Base-by-base conservation (phyloP, 345 rosid genomes). In the Fremontodendron californicum region DNA sequence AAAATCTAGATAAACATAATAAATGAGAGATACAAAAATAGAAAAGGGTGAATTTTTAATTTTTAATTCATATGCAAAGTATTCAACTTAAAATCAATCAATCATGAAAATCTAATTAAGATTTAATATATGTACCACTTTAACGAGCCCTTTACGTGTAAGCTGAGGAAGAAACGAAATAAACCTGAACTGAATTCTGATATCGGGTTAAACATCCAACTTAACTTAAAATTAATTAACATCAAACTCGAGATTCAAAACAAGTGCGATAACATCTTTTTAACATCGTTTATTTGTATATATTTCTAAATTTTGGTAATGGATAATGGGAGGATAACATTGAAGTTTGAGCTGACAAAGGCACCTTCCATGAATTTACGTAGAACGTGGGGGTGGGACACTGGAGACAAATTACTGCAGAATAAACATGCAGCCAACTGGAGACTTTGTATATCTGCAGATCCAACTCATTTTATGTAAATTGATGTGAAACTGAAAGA, bases 281-380 rank as follows among this genome's bases (percentile, higher is more conserved):
- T n/a, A n/a, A n/a, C n/a, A n/a, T n/a, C n/a, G n/a, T n/a, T n/a
- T n/a, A n/a, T n/a, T n/a, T n/a, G n/a, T n/a, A n/a, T 45, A 1
- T 49, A 23, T 3, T 23, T 57, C 62, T 57, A 16, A 57, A 23
- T 9, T 57, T 33, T 23, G 42, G 71, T 37, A 67, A 10, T 31
- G 1, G 43, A 33, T 21, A 61, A 23, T 31, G 8, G 48, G 29
- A 37, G 71, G 42, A 5, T 13, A 19, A 76, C 52, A 76, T 42
- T 57, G 49, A 55, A 60, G 0, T n/a, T n/a, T n/a, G n/a, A n/a
- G n/a, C n/a, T 40, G 43, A 62, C 48, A 42, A 37, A 58, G 71
- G 67, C 52, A 69, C 58, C 81, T 81, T 82, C 79, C 60, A 35
- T 42, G 87, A 82, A 84, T 29, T 85, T 46, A 68, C 81, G n/a